phyloP scores from a whole-genome alignment of 1,284 basidiomycete species.

The Phellopilus nigrolimitatus region DNA sequence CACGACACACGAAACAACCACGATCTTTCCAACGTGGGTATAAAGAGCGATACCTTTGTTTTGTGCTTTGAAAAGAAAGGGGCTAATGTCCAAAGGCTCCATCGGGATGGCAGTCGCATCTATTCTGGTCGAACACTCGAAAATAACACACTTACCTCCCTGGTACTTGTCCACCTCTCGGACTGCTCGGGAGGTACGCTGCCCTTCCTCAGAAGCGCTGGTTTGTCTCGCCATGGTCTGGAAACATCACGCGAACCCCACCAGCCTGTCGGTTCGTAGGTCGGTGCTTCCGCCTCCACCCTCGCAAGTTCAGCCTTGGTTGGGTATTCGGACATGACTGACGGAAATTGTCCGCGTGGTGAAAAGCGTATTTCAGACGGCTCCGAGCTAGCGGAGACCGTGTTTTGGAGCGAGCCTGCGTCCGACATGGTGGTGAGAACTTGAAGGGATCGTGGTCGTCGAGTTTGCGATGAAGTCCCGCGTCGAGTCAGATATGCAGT shows the following conservation, averaged over 20 bases:
- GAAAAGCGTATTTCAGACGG: background rate
- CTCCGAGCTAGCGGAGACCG: background rate
- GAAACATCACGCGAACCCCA: constrained; percentile 22
- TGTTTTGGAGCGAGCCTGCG: background rate
- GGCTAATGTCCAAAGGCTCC: too few species aligned
- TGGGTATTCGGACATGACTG: constrained; percentile 9
- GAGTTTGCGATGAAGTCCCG: background rate
- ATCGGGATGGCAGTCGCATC: too few species aligned
- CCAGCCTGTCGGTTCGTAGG: constrained; percentile 27
- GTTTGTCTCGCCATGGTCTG: constrained; percentile 31
- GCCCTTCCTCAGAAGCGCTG: constrained; percentile 25
- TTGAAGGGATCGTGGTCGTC: background rate
- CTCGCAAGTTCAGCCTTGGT: background rate
- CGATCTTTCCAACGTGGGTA: too few species aligned
- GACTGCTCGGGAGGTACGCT: constrained; percentile 46
- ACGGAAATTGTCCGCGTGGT: background rate
- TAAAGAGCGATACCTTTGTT: too few species aligned
- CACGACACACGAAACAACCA: too few species aligned
- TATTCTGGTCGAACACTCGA: too few species aligned
- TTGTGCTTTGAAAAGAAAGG: too few species aligned
- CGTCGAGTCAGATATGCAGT: background rate
- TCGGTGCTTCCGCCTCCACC: background rate
- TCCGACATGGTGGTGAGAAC: constrained; percentile 11
- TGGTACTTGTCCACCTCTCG: constrained; percentile 44
- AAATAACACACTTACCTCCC: constrained; percentile 34